Percentiles rank a stretch among this genome's conserved stretches.
These are phyloP conservation scores for Cladorrhinum samala DNA, from an alignment of 495 filamentous ascomycete genomes.

Conservation along the genomic window DNA sequence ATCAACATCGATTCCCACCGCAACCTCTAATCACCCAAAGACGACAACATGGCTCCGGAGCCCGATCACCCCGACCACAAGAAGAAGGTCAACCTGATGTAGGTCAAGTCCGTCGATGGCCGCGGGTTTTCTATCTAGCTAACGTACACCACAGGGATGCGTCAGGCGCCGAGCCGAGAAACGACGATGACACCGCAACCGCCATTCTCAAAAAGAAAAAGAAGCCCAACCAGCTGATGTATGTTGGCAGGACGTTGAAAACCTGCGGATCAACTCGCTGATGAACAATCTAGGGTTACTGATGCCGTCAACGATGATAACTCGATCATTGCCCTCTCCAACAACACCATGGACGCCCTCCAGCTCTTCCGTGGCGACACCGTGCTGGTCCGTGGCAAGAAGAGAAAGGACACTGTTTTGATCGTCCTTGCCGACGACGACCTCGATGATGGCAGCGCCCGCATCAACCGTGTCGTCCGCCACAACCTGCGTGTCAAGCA, in stretches of 20 bases:
- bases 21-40: background rate
- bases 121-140: constrained; percentile 18
- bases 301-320: constrained; percentile 99
- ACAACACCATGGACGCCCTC: constrained; percentile 98
- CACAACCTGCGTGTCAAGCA: constrained; percentile 98
- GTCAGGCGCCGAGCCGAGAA: constrained; percentile 81
- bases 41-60: constrained; percentile 32
- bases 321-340: constrained; percentile 96
- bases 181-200: constrained; percentile 87
- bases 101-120: constrained; percentile 34
- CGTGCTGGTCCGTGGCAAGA: constrained; percentile 97
- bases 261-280: constrained; percentile 2
- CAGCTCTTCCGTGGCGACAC: constrained; percentile 98
- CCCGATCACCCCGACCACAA: constrained; percentile 68
- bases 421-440: constrained; percentile 98
- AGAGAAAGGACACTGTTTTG: constrained; percentile 97
- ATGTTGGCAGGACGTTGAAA: constrained; percentile 29
- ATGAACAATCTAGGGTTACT: constrained; percentile 66
- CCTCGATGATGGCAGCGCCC: constrained; percentile 90
- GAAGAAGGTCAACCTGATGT: constrained; percentile 90
- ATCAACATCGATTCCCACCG: background rate
- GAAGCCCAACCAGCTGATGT: constrained; percentile 99
- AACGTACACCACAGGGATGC: constrained; percentile 59
- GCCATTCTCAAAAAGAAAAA: constrained; percentile 99
- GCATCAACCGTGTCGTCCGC: constrained; percentile 95